These are phyloP conservation scores for Penicillium sp. DNA, from an alignment of 2,329 filamentous ascomycete species.

Conservation along the genomic window DNA sequence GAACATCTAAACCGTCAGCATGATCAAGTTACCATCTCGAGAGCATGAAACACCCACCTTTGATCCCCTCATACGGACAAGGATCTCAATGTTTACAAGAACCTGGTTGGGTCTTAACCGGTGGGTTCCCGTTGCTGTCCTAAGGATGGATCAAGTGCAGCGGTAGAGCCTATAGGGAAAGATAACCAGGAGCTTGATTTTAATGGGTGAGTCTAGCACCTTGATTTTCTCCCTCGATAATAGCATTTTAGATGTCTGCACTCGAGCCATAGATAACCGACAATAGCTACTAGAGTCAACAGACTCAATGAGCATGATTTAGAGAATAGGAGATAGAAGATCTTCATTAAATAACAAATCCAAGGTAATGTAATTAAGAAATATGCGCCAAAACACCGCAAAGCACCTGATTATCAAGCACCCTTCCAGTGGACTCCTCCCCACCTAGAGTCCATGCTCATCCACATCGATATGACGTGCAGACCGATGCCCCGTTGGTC, in stretches of 20 bases:
- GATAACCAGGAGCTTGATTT: background rate
- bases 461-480: constrained; percentile 2
- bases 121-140: background rate
- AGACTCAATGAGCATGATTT: no score
- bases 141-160: background rate
- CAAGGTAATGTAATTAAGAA: background rate
- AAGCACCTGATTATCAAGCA: background rate
- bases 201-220: no score
- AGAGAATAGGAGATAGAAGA: background rate
- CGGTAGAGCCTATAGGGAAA: background rate
- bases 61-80: no score
- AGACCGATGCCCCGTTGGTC: constrained; percentile 4
- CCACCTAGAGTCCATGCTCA: background rate
- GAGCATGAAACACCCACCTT: no score
- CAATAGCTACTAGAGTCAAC: no score
- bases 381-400: background rate
- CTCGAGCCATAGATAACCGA: background rate
- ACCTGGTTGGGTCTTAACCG: background rate
- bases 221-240: no score
- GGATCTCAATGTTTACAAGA: background rate
- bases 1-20: no score
- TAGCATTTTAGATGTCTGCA: background rate
- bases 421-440: background rate
- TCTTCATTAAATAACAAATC: background rate
- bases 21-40: no score